Conservation (phyloP, 2,329 filamentous ascomycete species). For the Pestalotiopsis sp. region DNA sequence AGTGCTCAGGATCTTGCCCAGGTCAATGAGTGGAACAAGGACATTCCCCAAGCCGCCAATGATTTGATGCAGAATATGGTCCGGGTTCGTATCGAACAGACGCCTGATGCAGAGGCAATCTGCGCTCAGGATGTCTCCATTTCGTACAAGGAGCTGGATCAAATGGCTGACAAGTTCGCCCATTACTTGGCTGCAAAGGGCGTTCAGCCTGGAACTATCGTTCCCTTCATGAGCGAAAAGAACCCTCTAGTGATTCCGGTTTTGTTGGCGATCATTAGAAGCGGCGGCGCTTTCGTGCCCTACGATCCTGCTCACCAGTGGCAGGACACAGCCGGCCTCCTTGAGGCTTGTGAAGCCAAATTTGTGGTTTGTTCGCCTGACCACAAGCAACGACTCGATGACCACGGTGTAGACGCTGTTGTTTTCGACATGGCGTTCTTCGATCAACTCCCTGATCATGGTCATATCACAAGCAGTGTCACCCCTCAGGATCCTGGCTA, state of each 20-base stretch:
- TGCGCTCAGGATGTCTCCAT: constrained; percentile 8
- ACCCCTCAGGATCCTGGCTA: constrained; percentile 10
- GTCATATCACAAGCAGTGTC: not conserved
- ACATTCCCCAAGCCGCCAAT: constrained; percentile 4
- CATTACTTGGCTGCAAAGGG: constrained; percentile 5
- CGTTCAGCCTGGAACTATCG: not conserved
- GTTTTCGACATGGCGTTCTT: constrained; percentile 12
- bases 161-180: constrained; percentile 10
- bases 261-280: constrained; percentile 9
- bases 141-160: constrained; percentile 3
- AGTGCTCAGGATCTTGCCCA: constrained; percentile 6
- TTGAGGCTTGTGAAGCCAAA: constrained; percentile 6
- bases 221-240: constrained; percentile 9
- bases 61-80: constrained; percentile 6
- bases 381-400: constrained; percentile 6
- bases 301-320: constrained; percentile 12
- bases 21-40: constrained; percentile 8
- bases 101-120: constrained; percentile 6
- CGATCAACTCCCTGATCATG: not conserved
- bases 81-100: not conserved
- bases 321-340: constrained; percentile 5
- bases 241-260: constrained; percentile 4
- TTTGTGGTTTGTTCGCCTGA: constrained; percentile 15
- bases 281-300: constrained; percentile 12
- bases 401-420: not conserved